Percentiles rank a stretch among this genome's conserved stretches.
phyloP scores from a whole-genome alignment of 2,329 filamentous ascomycete species.

The Westerdykella sp. region DNA sequence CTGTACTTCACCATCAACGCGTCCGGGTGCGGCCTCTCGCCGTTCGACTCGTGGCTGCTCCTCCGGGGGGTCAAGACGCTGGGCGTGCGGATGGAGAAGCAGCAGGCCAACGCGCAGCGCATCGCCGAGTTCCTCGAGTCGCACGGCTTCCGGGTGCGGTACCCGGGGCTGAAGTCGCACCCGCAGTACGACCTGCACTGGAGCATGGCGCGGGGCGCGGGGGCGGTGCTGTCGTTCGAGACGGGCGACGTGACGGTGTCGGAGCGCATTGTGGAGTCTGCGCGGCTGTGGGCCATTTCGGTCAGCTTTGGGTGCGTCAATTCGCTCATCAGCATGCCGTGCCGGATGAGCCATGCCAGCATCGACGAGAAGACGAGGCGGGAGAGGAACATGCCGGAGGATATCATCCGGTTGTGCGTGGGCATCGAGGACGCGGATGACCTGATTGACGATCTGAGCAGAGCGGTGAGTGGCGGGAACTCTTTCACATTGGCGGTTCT shows the following conservation, averaged over 20 bases:
- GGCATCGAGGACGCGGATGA: constrained; percentile 93
- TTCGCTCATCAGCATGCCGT: constrained; percentile 98
- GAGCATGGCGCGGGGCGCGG: constrained; percentile 89
- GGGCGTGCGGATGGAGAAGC: constrained; percentile 97
- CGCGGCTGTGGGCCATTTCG: constrained; percentile 87
- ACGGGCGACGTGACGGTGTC: constrained; percentile 79
- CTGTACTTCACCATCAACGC: constrained; percentile 97
- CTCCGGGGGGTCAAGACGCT: constrained; percentile 95
- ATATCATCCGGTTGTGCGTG: constrained; percentile 91
- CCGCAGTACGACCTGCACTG: constrained; percentile 95
- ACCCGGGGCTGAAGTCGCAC: constrained; percentile 88
- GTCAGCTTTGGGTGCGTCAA: constrained; percentile 98
- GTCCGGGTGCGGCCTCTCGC: constrained; percentile 86
- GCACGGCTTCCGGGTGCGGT: constrained; percentile 89
- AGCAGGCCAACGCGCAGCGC: constrained; percentile 82
- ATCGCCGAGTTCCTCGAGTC: constrained; percentile 90
- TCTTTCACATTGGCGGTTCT: no score
- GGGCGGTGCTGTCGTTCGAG: constrained; percentile 92
- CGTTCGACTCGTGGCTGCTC: constrained; percentile 92
- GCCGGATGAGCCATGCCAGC: constrained; percentile 97
- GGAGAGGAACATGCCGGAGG: constrained; percentile 75
- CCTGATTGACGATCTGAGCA: constrained; percentile 83
- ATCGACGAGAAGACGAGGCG: constrained; percentile 87
- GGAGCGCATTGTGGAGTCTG: constrained; percentile 89
- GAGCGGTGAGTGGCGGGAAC: constrained; percentile 87